Conservation (phyloP, 2,329 filamentous ascomycete genomes). For the Hypoxylon rubiginosum region DNA sequence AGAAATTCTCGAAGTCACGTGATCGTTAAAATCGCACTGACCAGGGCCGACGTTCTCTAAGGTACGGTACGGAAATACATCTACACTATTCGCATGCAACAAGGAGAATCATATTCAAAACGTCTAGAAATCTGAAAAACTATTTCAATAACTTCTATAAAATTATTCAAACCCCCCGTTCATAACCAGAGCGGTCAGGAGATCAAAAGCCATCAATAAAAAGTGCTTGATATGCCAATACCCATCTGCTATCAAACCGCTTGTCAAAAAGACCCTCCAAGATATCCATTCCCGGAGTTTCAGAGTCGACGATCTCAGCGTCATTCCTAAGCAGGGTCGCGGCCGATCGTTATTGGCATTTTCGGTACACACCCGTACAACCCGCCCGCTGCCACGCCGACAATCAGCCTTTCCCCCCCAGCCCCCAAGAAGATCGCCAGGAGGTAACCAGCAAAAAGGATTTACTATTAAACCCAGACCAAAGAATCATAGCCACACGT, state of each 20-base stretch:
- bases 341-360: slow-evolving; percentile 18
- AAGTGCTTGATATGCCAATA: too few relatives aligned
- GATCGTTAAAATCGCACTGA: slow-evolving; percentile 10
- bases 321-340: slow-evolving; percentile 23
- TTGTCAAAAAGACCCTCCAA: not conserved
- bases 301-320: slow-evolving; percentile 37
- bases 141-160: not conserved
- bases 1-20: slow-evolving; percentile 36
- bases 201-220: not conserved
- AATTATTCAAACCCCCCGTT: not conserved
- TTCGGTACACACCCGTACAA: not conserved
- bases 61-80: not conserved
- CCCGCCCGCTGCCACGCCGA: not conserved
- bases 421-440: slow-evolving; percentile 19
- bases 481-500: slow-evolving; percentile 11
- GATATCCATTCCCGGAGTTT: slow-evolving; percentile 35
- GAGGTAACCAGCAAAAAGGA: slow-evolving; percentile 4
- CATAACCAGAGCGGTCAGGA: not conserved
- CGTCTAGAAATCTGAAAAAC: too few relatives aligned
- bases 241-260: not conserved
- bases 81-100: not conserved
- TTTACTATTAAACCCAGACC: not conserved
- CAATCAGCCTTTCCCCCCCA: slow-evolving; percentile 2
- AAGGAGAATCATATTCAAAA: not conserved
- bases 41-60: not conserved